A percentile compares a stretch with the other conserved stretches of the same genome.
Evolutionary conservation across 2,329 filamentous ascomycete genomes (phyloP).

Genomic region (Boeremia exigua): DNA sequence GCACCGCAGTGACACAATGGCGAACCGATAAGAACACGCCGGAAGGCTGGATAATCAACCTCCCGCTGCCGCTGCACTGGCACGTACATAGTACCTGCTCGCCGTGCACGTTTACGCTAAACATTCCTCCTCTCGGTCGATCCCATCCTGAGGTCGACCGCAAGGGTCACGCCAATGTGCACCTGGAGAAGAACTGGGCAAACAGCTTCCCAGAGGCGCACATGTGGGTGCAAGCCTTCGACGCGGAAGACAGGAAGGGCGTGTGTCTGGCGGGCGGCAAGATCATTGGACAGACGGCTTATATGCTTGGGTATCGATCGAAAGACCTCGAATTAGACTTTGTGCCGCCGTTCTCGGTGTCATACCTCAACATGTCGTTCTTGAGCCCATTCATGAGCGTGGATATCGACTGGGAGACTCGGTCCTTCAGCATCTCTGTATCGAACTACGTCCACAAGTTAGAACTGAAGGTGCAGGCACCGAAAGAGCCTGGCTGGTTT

Average conservation of each 20-base stretch:
- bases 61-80: constrained; percentile 59
- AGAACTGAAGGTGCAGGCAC: constrained; percentile 50
- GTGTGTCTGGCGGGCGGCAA: constrained; percentile 44
- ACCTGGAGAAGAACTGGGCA: constrained; percentile 61
- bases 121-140: constrained; percentile 41
- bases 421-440: constrained; percentile 49
- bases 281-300: constrained; percentile 50
- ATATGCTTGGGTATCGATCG: constrained; percentile 55
- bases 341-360: constrained; percentile 53
- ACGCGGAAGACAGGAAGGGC: constrained; percentile 23
- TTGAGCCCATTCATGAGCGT: constrained; percentile 53
- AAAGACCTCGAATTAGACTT: constrained; percentile 49
- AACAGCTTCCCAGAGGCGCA: constrained; percentile 53
- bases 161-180: constrained; percentile 49
- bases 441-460: constrained; percentile 51
- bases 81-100: constrained; percentile 57
- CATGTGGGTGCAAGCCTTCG: constrained; percentile 45
- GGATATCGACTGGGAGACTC: constrained; percentile 48
- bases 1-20: constrained; percentile 51
- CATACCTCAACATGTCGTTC: constrained; percentile 34
- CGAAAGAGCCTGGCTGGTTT: constrained; percentile 53
- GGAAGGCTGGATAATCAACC: constrained; percentile 53
- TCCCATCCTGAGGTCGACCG: constrained; percentile 27
- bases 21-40: constrained; percentile 46
- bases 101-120: constrained; percentile 48